Evolutionary conservation across 108 stramenopile species (phyloP).

Genomic region (Cyclotella distinguenda): DNA sequence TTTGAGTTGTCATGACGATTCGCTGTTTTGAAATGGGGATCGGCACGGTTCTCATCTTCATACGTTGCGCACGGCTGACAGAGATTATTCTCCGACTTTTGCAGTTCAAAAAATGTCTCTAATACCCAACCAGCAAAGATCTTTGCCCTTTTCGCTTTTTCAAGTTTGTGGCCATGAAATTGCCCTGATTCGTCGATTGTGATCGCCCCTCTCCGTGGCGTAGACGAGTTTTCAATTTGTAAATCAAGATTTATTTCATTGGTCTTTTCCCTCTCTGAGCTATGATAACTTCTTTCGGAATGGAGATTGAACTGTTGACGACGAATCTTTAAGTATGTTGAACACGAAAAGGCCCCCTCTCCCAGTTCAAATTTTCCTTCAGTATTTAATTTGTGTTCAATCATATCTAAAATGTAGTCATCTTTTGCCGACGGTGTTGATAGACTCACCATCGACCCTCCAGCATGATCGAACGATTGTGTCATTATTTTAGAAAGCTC

Average conservation of each 20-base stretch:
- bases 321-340: slow-evolving; percentile 58
- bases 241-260: neutral
- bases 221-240: neutral
- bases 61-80: neutral
- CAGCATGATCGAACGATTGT: neutral
- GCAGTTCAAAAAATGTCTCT: slow-evolving; percentile 25
- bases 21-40: neutral
- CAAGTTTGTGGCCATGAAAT: slow-evolving; percentile 53
- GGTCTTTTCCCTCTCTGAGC: neutral
- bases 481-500: neutral
- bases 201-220: slow-evolving; percentile 1
- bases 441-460: neutral
- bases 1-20: neutral
- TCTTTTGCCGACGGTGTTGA: neutral
- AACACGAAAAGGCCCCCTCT: slow-evolving; percentile 56
- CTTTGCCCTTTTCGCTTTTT: slow-evolving; percentile 54
- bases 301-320: slow-evolving; percentile 16
- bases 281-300: neutral
- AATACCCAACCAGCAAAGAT: slow-evolving; percentile 71
- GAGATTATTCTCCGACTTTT: neutral
- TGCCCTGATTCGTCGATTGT: neutral
- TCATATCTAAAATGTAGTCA: neutral
- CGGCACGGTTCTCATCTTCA: neutral
- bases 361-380: slow-evolving; percentile 16
- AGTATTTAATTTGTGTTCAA: slow-evolving; percentile 1